Conservation (phyloP, 2,329 filamentous ascomycete genomes). For the Cladosporium sp. region DNA sequence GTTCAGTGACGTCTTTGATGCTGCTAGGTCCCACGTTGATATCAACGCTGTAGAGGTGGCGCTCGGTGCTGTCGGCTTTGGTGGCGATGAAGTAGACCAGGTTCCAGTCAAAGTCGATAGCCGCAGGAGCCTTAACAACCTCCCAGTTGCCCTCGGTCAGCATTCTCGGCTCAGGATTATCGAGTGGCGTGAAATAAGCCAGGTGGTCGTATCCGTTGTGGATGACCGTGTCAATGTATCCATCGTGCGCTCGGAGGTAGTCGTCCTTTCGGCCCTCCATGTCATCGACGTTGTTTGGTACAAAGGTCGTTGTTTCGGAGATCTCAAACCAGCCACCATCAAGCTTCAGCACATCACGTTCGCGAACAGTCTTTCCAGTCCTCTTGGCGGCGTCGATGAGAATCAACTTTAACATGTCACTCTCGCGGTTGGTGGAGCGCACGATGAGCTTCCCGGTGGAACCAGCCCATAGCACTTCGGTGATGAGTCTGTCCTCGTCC, state of each 20-base stretch:
- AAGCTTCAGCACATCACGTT: constrained; percentile 72
- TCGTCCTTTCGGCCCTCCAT: constrained; percentile 56
- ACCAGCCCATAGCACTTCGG: constrained; percentile 87
- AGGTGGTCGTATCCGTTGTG: constrained; percentile 84
- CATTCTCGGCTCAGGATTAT: constrained; percentile 74
- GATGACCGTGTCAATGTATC: constrained; percentile 88
- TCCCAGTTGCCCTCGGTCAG: constrained; percentile 91
- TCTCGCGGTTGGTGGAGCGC: constrained; percentile 90
- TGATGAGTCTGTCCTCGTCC: constrained; percentile 82
- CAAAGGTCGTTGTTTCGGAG: constrained; percentile 75
- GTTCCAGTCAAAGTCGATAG: constrained; percentile 78
- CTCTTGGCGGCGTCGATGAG: constrained; percentile 73
- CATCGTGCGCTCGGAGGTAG: constrained; percentile 56
- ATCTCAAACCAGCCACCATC: constrained; percentile 98
- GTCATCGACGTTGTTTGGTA: constrained; percentile 67
- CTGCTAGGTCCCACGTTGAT: constrained; percentile 64
- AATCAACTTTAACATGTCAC: constrained; percentile 81
- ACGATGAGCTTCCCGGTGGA: constrained; percentile 69
- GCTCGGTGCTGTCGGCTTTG: constrained; percentile 80
- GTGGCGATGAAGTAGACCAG: constrained; percentile 87
- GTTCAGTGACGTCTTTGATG: constrained; percentile 69
- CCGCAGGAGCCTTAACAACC: constrained; percentile 77
- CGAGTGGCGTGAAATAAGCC: constrained; percentile 85
- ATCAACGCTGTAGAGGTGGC: constrained; percentile 86
- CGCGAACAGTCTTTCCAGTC: constrained; percentile 72